Conservation (phyloP, 495 filamentous ascomycete genomes). For the Viridothelium virens region DNA sequence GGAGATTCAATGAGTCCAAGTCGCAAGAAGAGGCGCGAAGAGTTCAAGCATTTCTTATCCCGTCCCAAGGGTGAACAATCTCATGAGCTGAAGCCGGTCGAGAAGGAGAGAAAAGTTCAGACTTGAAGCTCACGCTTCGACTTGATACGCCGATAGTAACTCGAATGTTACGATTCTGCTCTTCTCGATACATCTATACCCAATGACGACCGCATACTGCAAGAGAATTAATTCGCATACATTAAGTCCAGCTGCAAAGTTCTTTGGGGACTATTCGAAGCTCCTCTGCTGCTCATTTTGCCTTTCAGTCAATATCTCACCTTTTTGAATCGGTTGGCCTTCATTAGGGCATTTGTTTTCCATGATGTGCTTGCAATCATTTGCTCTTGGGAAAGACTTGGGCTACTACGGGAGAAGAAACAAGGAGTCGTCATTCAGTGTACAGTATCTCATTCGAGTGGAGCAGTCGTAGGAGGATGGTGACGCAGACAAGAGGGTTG, state of each 20-base stretch:
- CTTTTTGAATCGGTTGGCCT: background rate
- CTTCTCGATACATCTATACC: background rate
- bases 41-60: conserved; percentile 1
- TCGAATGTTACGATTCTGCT: background rate
- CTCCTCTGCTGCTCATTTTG: conserved; percentile 5
- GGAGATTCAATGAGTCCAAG: background rate
- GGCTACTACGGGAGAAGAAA: conserved; percentile 4
- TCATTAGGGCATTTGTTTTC: background rate
- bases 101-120: background rate
- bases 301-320: background rate
- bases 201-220: background rate
- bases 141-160: background rate
- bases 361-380: conserved; percentile 4
- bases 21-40: conserved; percentile 6
- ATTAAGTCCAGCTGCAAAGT: background rate
- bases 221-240: background rate
- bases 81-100: conserved; percentile 4
- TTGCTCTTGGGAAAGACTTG: background rate
- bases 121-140: background rate
- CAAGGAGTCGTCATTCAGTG: background rate
- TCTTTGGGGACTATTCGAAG: background rate
- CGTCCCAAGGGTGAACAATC: background rate
- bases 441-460: background rate
- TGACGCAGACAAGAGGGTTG: background rate
- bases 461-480: background rate